Base-by-base conservation (phyloP, 2,329 filamentous ascomycete species). In the Cladosporium halotolerans region DNA sequence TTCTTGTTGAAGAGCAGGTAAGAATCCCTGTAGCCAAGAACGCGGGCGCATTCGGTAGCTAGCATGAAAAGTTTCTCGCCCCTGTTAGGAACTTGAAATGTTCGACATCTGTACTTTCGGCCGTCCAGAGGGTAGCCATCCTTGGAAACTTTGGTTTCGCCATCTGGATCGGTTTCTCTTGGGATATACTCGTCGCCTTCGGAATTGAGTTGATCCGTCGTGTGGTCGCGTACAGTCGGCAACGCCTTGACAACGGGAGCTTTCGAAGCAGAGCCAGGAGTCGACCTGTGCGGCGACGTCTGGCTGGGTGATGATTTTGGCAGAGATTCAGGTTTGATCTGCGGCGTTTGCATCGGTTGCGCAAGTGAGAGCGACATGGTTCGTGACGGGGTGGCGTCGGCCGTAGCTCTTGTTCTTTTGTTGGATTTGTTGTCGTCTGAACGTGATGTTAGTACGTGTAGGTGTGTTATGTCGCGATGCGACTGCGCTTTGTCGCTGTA, bases 1-100 rank as follows among this genome's bases (percentile, higher is more conserved):
- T 99, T 97, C 75, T 97, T 96, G 79, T 97, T 97, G 77, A 99
- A 99, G 13, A 99, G 76, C 34, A 99, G 78, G 69, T 99, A 99
- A n/a, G 91, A 96, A 70, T 99, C 93, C 57, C 93, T 82, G 69
- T 99, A 99, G 44, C 90, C 88, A 18, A 97, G 77, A 3, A 96
- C 90, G 60, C 93, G 84, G 19, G 93, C 93, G 68, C 93, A 97
- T 72, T 99, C 93, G 13, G 93, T 99, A 34, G 93, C 93, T 49
- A 99, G 82, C 93, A 99, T 99, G 73, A 97, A 99, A 5, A 97
- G 80, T 72, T 96, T 96, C 60, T 95, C 86, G 28, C 89, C 90
- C 62, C 93, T 80, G 64, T 95, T 85, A 14, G 92, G 90, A 3
- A 99, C 91, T 60, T 88, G 83, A 69, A 99, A 99, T 1, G 92